Evolutionary conservation across 805 yeast species (phyloP).

Genomic region (Hemisphaericaspora nanyangensis): DNA sequence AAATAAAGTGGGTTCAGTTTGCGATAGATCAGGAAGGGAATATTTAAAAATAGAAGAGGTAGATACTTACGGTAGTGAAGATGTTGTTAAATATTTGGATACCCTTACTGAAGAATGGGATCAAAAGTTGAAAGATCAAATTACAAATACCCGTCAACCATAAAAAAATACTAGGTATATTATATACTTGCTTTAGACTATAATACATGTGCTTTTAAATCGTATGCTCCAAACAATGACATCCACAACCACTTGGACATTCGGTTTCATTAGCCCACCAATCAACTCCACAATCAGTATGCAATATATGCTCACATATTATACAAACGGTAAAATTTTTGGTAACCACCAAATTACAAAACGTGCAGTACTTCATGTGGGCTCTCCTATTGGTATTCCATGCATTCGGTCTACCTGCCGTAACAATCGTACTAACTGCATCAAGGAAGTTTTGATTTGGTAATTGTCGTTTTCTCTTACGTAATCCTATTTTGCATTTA

Average conservation of each 20-base stretch:
- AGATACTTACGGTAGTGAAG: slow-evolving; percentile 61
- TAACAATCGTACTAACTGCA: slow-evolving; percentile 21
- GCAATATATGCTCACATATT: slow-evolving; percentile 75
- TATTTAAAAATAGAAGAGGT: slow-evolving; percentile 53
- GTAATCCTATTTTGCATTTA: slow-evolving; percentile 30
- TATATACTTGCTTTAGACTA: slow-evolving; percentile 1
- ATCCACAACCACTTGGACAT: slow-evolving; percentile 87
- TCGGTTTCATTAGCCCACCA: slow-evolving; percentile 65
- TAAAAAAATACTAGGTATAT: too few species aligned
- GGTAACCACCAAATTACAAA: slow-evolving; percentile 58
- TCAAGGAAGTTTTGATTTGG: slow-evolving; percentile 19
- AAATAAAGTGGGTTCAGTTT: slow-evolving; percentile 65
- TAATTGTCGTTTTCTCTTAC: slow-evolving; percentile 17
- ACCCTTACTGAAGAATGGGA: slow-evolving; percentile 66
- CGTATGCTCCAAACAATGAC: slow-evolving; percentile 49
- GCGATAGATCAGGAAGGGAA: slow-evolving; percentile 61
- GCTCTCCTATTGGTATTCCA: slow-evolving; percentile 29
- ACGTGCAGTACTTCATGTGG: slow-evolving; percentile 49
- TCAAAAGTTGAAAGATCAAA: slow-evolving; percentile 67
- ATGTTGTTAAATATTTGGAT: slow-evolving; percentile 64
- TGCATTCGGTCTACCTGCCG: slow-evolving; percentile 18
- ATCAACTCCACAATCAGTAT: slow-evolving; percentile 68
- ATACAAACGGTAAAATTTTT: slow-evolving; percentile 66
- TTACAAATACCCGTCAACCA: slow-evolving; percentile 46
- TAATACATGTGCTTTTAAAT: slow-evolving; percentile 1